Conservation (phyloP, 371 early-diverging fungal species). For the Encephalitozoon hellem region DNA sequence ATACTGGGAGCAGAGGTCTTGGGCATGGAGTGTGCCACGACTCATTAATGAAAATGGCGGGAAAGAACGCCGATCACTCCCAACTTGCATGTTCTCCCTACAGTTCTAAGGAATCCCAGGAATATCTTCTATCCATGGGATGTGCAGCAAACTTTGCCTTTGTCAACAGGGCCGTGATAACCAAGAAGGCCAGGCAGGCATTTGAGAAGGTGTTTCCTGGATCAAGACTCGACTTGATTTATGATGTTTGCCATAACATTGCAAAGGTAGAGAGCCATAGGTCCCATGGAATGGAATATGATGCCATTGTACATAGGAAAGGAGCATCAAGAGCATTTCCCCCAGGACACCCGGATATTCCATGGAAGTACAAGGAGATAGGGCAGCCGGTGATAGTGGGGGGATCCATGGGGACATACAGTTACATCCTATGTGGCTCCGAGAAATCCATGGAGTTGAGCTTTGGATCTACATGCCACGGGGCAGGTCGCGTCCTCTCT, state of each 20-base stretch:
- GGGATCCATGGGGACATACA: conserved; percentile 61
- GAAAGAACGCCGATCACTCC: not conserved
- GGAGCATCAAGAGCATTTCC: conserved; percentile 53
- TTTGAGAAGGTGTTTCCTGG: conserved; percentile 33
- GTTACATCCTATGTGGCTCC: conserved; percentile 53
- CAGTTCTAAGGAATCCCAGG: conserved; percentile 25
- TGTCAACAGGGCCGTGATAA: conserved; percentile 57
- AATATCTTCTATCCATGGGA: conserved; percentile 47
- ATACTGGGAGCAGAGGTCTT: conserved; percentile 60
- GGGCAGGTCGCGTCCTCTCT: conserved; percentile 58
- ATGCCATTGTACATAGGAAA: conserved; percentile 55
- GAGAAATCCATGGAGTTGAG: conserved; percentile 20
- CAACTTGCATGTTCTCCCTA: not conserved
- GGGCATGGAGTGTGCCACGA: conserved; percentile 50
- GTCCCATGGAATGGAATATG: conserved; percentile 4
- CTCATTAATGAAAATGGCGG: conserved; percentile 23
- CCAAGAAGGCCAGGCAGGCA: conserved; percentile 31
- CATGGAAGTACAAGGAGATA: conserved; percentile 8
- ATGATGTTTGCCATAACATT: conserved; percentile 60
- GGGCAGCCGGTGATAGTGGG: conserved; percentile 55
- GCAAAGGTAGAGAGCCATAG: conserved; percentile 38
- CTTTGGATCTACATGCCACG: conserved; percentile 57
- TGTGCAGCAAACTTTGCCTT: conserved; percentile 61
- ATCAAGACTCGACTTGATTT: conserved; percentile 40
- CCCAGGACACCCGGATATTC: conserved; percentile 15